Percentiles rank a stretch among this genome's conserved stretches.
Conservation (phyloP, 2,329 filamentous ascomycete species). For the Pseudogymnoascus sp. region DNA sequence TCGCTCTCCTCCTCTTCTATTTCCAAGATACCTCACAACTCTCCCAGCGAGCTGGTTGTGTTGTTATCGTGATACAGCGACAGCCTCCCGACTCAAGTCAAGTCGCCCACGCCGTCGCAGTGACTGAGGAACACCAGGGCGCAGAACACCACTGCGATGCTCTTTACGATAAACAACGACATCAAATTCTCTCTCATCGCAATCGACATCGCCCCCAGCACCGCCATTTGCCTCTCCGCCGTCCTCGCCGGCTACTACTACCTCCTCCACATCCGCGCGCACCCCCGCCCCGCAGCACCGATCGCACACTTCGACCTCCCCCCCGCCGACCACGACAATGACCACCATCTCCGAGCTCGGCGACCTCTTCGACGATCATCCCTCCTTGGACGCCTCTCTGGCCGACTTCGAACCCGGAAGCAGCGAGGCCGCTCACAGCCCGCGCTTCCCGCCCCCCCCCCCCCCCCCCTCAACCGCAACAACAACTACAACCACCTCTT, state of each 20-base stretch:
- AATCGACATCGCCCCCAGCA: slow-evolving; percentile 26
- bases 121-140: not conserved
- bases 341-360: slow-evolving; percentile 40
- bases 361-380: slow-evolving; percentile 48
- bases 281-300: slow-evolving; percentile 14
- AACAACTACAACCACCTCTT: slow-evolving; percentile 20
- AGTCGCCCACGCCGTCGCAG: not conserved
- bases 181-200: slow-evolving; percentile 26
- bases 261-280: slow-evolving; percentile 23
- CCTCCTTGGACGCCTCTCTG: slow-evolving; percentile 52
- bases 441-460: slow-evolving; percentile 4
- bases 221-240: slow-evolving; percentile 21
- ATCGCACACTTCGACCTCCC: slow-evolving; percentile 5
- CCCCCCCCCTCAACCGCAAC: not conserved
- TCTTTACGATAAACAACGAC: slow-evolving; percentile 25
- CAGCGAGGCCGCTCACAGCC: slow-evolving; percentile 23
- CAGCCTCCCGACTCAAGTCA: not conserved
- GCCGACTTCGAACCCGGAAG: slow-evolving; percentile 54
- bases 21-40: not conserved
- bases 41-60: not conserved
- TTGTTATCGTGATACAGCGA: not conserved
- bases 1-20: not conserved
- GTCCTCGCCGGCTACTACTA: slow-evolving; percentile 26
- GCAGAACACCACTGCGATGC: slow-evolving; percentile 10
- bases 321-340: slow-evolving; percentile 6